phyloP scores from a whole-genome alignment of 2,329 filamentous ascomycete species.

The Colletotrichum tofieldiae region DNA sequence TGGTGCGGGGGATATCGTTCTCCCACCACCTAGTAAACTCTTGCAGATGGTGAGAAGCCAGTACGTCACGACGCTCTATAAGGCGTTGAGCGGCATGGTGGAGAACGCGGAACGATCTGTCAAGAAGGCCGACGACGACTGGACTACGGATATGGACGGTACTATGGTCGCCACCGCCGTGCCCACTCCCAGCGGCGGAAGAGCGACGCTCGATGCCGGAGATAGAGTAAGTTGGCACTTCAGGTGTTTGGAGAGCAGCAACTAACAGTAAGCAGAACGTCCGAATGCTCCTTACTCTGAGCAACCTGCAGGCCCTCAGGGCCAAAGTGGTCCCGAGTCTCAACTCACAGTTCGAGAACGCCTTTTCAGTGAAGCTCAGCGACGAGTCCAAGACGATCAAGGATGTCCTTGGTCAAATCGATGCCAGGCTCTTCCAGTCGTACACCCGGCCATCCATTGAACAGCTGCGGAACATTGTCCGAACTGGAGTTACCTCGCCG shows the following conservation, averaged over 20 bases:
- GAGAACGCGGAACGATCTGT: constrained; percentile 90
- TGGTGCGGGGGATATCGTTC: constrained; percentile 82
- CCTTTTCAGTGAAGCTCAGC: constrained; percentile 94
- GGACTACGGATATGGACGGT: constrained; percentile 66
- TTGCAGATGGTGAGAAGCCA: constrained; percentile 92
- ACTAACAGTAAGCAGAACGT: constrained; percentile 74
- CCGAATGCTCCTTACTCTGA: constrained; percentile 93
- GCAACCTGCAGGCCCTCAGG: constrained; percentile 89
- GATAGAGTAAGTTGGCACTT: constrained; percentile 65
- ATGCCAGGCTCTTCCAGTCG: constrained; percentile 90
- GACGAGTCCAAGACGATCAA: constrained; percentile 94
- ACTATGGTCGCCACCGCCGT: constrained; percentile 55
- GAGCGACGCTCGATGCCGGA: constrained; percentile 67
- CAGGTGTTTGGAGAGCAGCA: background rate
- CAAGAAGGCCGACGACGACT: constrained; percentile 75
- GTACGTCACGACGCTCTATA: constrained; percentile 95
- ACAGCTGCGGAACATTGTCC: constrained; percentile 78
- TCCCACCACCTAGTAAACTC: constrained; percentile 88
- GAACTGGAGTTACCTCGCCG: constrained; percentile 78
- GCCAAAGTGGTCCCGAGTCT: constrained; percentile 87
- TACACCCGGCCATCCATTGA: constrained; percentile 87
- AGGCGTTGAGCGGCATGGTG: constrained; percentile 94
- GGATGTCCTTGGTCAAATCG: constrained; percentile 92
- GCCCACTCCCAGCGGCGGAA: constrained; percentile 57
- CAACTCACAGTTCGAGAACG: constrained; percentile 93